A percentile compares a stretch with the other conserved stretches of the same genome.
Evolutionary conservation across 345 rosid genomes (phyloP).

Genomic region (Murraya paniculata): DNA sequence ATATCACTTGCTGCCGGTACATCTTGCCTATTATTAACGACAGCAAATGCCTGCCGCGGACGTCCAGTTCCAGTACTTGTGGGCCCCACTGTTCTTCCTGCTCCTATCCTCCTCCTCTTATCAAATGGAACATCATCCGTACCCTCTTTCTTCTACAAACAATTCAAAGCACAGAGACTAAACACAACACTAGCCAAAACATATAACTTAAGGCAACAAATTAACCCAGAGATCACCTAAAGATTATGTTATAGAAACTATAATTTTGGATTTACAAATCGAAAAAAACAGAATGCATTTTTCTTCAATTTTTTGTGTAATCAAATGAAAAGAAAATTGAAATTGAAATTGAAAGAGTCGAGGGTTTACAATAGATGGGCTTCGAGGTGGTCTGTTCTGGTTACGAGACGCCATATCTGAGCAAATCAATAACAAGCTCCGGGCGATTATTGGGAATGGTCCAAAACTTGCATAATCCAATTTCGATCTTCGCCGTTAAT

Average conservation of each 20-base stretch:
- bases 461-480: background rate
- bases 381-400: constrained; percentile 83
- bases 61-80: constrained; percentile 40
- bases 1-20: constrained; percentile 33
- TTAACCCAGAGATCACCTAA: background rate
- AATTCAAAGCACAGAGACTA: background rate
- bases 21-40: constrained; percentile 51
- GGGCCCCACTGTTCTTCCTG: constrained; percentile 34
- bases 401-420: constrained; percentile 58
- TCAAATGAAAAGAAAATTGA: background rate
- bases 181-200: background rate
- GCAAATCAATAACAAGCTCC: background rate
- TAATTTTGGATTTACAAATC: background rate
- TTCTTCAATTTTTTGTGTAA: background rate
- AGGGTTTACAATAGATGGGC: constrained; percentile 50
- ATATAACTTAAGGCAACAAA: background rate
- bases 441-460: background rate
- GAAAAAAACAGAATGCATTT: background rate
- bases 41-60: constrained; percentile 47
- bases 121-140: constrained; percentile 53
- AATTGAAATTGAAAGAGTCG: background rate
- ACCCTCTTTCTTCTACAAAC: constrained; percentile 52
- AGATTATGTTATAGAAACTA: background rate
- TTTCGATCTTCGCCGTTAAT: constrained; percentile 11
- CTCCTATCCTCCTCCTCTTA: constrained; percentile 58